Evolutionary conservation across 2,329 filamentous ascomycete genomes (phyloP).

Genomic region (Curvularia lunata): DNA sequence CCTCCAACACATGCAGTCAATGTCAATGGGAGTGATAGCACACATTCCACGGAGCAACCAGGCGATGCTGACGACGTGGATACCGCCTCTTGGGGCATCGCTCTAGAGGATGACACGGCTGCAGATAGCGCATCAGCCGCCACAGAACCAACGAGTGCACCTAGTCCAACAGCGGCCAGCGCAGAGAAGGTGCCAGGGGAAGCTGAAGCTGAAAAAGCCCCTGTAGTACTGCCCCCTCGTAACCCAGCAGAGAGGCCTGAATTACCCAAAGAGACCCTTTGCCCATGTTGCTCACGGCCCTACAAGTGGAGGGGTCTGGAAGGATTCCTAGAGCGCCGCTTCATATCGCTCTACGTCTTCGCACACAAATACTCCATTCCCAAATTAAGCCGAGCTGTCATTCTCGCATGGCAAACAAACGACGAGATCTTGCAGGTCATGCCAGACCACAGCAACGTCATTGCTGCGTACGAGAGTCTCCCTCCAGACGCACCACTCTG

Average conservation of each 20-base stretch:
- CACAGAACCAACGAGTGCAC: conserved; percentile 13
- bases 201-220: conserved; percentile 33
- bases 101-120: conserved; percentile 40
- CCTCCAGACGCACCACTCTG: conserved; percentile 41
- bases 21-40: conserved; percentile 26
- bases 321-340: conserved; percentile 46
- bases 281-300: conserved; percentile 44
- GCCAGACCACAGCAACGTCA: conserved; percentile 48
- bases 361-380: conserved; percentile 44
- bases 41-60: conserved; percentile 15
- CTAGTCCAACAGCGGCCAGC: conserved; percentile 21
- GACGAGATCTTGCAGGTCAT: conserved; percentile 47
- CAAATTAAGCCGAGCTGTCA: conserved; percentile 39
- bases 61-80: conserved; percentile 43
- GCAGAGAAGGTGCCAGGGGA: conserved; percentile 44
- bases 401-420: conserved; percentile 46
- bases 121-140: conserved; percentile 16
- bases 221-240: conserved; percentile 32
- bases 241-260: conserved; percentile 44
- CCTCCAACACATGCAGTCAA: conserved; percentile 38
- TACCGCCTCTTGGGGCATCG: conserved; percentile 44
- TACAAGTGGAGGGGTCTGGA: conserved; percentile 49
- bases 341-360: conserved; percentile 46
- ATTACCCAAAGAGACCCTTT: conserved; percentile 44
- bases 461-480: conserved; percentile 41